Evolutionary conservation across 2,329 filamentous ascomycete species (phyloP).

Genomic region (Thielaviopsis musarum): DNA sequence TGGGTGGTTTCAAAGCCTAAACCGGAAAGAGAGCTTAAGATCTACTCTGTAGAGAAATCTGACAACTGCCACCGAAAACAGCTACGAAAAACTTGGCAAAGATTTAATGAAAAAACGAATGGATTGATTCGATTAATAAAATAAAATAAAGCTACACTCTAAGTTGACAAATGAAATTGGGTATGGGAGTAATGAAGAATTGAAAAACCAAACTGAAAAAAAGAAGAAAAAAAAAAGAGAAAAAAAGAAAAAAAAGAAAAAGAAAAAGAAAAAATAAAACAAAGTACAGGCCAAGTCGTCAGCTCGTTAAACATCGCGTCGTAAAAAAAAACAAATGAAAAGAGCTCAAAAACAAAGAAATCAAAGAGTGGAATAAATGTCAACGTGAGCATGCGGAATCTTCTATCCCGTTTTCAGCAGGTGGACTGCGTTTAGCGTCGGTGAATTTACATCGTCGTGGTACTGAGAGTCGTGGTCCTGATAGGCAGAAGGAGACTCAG

Average conservation of each 20-base stretch:
- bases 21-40: background rate
- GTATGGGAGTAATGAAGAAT: background rate
- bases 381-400: background rate
- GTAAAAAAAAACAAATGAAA: background rate
- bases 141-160: background rate
- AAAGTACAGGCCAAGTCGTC: background rate
- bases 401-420: background rate
- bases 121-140: background rate
- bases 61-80: background rate
- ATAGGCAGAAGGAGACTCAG: slow-evolving; percentile 11
- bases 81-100: background rate
- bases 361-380: background rate
- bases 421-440: background rate
- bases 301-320: background rate
- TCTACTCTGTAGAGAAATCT: background rate
- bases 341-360: background rate
- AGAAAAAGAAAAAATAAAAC: background rate
- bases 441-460: background rate
- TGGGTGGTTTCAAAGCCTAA: background rate
- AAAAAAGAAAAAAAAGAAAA: slow-evolving; percentile 4
- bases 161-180: background rate
- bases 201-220: background rate
- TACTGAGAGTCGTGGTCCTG: background rate
- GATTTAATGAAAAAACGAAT: background rate
- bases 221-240: background rate